Conservation (phyloP, 768 basidiomycete species). For the Arthromyces matolae region DNA sequence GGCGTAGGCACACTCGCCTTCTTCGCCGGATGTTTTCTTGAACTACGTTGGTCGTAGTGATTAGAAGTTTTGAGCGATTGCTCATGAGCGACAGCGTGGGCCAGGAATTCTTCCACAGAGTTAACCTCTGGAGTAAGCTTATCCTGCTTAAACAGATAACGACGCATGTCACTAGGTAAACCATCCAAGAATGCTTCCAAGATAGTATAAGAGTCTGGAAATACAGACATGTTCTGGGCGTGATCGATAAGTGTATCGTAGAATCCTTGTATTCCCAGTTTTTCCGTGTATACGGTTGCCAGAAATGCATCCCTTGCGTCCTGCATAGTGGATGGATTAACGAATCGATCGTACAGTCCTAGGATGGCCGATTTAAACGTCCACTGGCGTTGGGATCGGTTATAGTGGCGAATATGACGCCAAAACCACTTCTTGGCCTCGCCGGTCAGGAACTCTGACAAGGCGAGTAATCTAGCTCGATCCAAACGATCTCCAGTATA, state of each 20-base stretch:
- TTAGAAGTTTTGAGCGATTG: no score
- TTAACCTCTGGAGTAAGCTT: not conserved
- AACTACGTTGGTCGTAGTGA: no score
- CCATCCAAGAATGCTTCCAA: constrained; percentile 11
- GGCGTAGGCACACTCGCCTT: no score
- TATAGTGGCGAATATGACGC: not conserved
- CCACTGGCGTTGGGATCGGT: not conserved
- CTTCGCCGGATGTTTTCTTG: no score
- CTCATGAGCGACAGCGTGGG: no score
- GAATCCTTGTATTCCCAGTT: constrained; percentile 9
- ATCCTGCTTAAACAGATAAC: not conserved
- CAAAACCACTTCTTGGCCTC: not conserved
- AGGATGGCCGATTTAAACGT: not conserved
- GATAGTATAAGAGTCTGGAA: not conserved
- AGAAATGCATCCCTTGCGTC: not conserved
- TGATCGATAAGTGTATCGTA: constrained; percentile 7
- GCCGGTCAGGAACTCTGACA: not conserved
- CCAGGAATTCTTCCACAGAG: not conserved
- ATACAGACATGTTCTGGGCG: constrained; percentile 11
- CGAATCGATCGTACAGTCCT: not conserved
- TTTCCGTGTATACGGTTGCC: not conserved
- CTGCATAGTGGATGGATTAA: constrained; percentile 1
- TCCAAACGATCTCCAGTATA: not conserved
- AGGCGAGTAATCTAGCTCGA: not conserved
- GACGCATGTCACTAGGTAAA: constrained; percentile 1